Conservation (phyloP, 2,329 filamentous ascomycete species). For the Fusarium sp. region DNA sequence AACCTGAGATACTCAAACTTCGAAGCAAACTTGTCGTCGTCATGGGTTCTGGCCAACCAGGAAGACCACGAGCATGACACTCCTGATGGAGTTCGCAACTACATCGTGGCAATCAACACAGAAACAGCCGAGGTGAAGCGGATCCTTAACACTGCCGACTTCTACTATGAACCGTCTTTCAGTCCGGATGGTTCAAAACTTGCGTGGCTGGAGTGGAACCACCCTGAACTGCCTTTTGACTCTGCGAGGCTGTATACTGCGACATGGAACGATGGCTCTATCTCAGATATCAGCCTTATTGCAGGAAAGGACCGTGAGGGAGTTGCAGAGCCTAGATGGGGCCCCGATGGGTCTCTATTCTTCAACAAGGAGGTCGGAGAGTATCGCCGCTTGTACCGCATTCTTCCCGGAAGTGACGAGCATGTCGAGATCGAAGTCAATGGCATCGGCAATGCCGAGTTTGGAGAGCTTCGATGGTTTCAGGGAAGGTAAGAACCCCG, state of each 20-base stretch:
- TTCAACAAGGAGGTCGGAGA: conserved; percentile 57
- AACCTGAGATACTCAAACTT: conserved; percentile 58
- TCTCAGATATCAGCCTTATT: conserved; percentile 48
- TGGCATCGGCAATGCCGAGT: conserved; percentile 53
- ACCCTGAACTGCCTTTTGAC: conserved; percentile 63
- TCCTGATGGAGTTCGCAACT: conserved; percentile 48
- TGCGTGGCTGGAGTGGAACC: conserved; percentile 64
- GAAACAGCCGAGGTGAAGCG: conserved; percentile 52
- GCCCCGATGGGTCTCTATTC: conserved; percentile 57
- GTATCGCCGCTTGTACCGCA: conserved; percentile 58
- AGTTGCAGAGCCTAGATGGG: conserved; percentile 61
- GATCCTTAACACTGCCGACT: conserved; percentile 58
- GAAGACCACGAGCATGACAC: conserved; percentile 57
- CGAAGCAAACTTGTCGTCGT: conserved; percentile 48
- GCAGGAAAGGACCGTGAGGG: conserved; percentile 55
- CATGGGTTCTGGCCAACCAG: conserved; percentile 60
- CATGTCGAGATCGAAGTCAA: conserved; percentile 46
- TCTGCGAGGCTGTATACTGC: conserved; percentile 56
- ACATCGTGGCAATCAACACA: conserved; percentile 52
- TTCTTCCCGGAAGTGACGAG: conserved; percentile 41
- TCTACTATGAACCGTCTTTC: conserved; percentile 61
- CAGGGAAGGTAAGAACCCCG: conserved; percentile 44
- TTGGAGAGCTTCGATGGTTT: conserved; percentile 47
- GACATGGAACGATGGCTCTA: conserved; percentile 49
- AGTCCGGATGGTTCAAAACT: conserved; percentile 56